Evolutionary conservation across 257 asterid genomes (phyloP).

Genomic region (Solanum stenotomum): DNA sequence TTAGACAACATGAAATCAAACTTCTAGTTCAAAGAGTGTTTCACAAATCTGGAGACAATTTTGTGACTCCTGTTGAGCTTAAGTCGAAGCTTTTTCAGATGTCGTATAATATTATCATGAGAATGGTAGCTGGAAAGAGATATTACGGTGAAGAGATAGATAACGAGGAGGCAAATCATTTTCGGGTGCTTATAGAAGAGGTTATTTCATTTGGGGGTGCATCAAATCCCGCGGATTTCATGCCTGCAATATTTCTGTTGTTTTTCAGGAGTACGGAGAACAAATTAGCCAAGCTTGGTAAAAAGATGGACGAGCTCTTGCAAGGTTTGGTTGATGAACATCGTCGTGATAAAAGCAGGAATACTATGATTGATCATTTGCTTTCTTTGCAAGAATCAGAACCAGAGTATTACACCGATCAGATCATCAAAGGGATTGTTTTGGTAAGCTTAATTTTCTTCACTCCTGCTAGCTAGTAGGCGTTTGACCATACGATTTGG

Average conservation of each 20-base stretch:
- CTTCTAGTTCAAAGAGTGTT: slow-evolving; percentile 12
- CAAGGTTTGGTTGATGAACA: slow-evolving; percentile 47
- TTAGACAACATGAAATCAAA: slow-evolving; percentile 27
- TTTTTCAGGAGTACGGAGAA: slow-evolving; percentile 22
- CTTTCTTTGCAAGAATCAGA: slow-evolving; percentile 46
- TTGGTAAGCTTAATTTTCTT: slow-evolving; percentile 11
- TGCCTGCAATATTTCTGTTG: slow-evolving; percentile 6
- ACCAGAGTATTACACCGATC: slow-evolving; percentile 44
- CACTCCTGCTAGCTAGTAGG: not conserved
- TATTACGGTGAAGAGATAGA: slow-evolving; percentile 34
- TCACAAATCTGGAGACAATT: not conserved
- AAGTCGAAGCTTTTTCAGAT: slow-evolving; percentile 19
- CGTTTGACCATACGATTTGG: not conserved
- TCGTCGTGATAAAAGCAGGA: not conserved
- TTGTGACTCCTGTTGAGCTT: slow-evolving; percentile 20
- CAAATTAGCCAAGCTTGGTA: slow-evolving; percentile 10
- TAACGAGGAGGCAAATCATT: slow-evolving; percentile 23
- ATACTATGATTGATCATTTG: slow-evolving; percentile 50
- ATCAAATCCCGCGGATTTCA: slow-evolving; percentile 25
- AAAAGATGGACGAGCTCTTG: slow-evolving; percentile 27
- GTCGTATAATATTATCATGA: slow-evolving; percentile 41
- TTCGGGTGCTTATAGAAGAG: slow-evolving; percentile 23
- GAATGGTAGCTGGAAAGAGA: slow-evolving; percentile 60
- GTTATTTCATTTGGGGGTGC: slow-evolving; percentile 7
- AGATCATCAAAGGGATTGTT: slow-evolving; percentile 39